Evolutionary conservation across 2,329 filamentous ascomycete genomes (phyloP), one percentile per base, ranked within the genome.

Genomic region (Botrytis hyacinthi): DNA sequence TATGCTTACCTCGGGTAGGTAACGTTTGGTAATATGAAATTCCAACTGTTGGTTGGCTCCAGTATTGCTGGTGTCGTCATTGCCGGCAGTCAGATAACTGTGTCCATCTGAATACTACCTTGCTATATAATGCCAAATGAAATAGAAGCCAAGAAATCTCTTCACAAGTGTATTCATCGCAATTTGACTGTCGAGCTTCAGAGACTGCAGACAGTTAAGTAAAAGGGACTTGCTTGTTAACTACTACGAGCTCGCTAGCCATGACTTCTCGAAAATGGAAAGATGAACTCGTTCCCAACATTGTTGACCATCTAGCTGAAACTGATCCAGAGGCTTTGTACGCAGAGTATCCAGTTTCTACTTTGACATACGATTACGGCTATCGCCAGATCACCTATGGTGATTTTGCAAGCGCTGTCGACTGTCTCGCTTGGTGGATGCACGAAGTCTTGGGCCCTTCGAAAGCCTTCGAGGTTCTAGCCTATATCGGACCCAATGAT

Each of bases 401-500:
- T 37, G 62, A 73, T 63, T 76, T 76, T 61, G 76, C 76, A 65
- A 76, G 75, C 44, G 76, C 75, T 6, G 59, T 77, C 7, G 61
- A 77, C 70, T 65, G 67, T 46, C 65, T 73, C 10, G 76, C 76
- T 32, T 77, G 74, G 74, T 75, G 67, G 66, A 35, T 78, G 26
- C 35, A 71, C 7, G 48, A 75, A 32, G 26, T 29, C 20, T 26
- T 76, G 29, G 75, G 75, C 20, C 44, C 37, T 6, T 46, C 51
- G 4, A 54, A 73, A 20, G n/a, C 57, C 18, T 82, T 82, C 61
- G 82, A 82, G 1, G 84, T 83, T 0, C 79, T 86, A 40, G 83
- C 84, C 4, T 86, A 85, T 76, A 82, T 86, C 65, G 85, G 84
- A 0, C 46, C 72, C 32, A 71, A 59, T 62, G 66, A 73, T 65